Evolutionary conservation across 352 stramenopile species (phyloP).

Genomic region (Globisporangium rhizosaccharum): DNA sequence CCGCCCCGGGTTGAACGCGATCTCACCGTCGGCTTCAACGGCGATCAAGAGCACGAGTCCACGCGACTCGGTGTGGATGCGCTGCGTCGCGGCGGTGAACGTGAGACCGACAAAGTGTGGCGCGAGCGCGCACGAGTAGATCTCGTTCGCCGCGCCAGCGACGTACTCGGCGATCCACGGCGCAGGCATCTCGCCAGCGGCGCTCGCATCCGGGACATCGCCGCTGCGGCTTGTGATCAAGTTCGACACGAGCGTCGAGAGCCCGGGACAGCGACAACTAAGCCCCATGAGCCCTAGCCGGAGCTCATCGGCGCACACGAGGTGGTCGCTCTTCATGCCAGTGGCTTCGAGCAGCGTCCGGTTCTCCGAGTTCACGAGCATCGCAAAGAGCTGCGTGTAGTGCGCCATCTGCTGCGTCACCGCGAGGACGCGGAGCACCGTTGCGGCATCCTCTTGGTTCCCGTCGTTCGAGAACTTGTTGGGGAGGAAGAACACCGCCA

Average conservation of each 20-base stretch:
- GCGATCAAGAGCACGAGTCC: slow-evolving; percentile 74
- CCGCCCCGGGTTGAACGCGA: slow-evolving; percentile 71
- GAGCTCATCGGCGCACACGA: slow-evolving; percentile 81
- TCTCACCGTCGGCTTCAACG: slow-evolving; percentile 57
- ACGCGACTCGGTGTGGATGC: slow-evolving; percentile 65
- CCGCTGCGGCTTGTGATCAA: slow-evolving; percentile 72
- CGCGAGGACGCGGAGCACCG: slow-evolving; percentile 72
- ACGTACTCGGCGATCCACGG: slow-evolving; percentile 77
- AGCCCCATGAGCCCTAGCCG: slow-evolving; percentile 80
- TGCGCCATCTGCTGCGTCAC: slow-evolving; percentile 61
- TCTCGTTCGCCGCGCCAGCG: slow-evolving; percentile 70
- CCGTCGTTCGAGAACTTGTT: slow-evolving; percentile 79
- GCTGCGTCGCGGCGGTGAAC: slow-evolving; percentile 66
- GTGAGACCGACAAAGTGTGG: slow-evolving; percentile 59
- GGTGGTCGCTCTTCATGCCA: slow-evolving; percentile 56
- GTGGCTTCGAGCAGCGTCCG: slow-evolving; percentile 69
- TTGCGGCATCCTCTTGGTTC: slow-evolving; percentile 79
- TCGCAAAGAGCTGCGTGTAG: slow-evolving; percentile 72
- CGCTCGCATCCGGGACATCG: slow-evolving; percentile 20
- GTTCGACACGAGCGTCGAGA: slow-evolving; percentile 84
- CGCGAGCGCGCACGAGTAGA: slow-evolving; percentile 64
- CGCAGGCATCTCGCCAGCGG: not conserved
- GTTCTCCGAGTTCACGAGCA: slow-evolving; percentile 84
- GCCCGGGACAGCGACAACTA: slow-evolving; percentile 70
- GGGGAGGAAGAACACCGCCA: slow-evolving; percentile 81